Percentiles rank a stretch among this genome's conserved stretches.
These are phyloP conservation scores for Massariosphaeria phaeospora DNA, from an alignment of 495 filamentous ascomycete genomes.

Conservation along the genomic window DNA sequence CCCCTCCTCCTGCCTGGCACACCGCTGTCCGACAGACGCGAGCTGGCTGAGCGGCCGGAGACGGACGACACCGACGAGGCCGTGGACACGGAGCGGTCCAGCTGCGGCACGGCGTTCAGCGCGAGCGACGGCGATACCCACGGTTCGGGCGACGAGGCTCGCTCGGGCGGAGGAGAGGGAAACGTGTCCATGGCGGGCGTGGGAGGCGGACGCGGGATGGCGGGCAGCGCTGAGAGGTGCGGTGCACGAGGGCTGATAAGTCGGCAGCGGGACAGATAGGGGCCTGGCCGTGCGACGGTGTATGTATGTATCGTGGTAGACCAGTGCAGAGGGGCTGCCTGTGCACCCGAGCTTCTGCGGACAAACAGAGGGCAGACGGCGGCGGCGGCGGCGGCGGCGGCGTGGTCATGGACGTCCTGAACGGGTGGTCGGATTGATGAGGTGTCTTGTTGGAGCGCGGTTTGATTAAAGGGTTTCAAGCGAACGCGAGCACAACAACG, in stretches of 20 bases:
- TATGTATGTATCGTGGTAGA: too few species aligned
- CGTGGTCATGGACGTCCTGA: not conserved
- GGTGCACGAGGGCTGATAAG: not conserved
- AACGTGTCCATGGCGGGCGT: constrained; percentile 7
- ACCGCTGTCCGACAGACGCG: constrained; percentile 52
- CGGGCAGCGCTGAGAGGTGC: constrained; percentile 1
- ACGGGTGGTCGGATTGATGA: not conserved
- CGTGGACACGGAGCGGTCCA: constrained; percentile 70
- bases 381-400: not conserved
- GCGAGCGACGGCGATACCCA: constrained; percentile 62
- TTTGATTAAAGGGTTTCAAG: constrained; percentile 20
- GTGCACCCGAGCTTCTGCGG: not conserved
- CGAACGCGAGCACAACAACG: constrained; percentile 22
- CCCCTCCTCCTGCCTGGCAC: constrained; percentile 59
- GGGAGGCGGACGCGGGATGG: not conserved
- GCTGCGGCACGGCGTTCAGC: constrained; percentile 57
- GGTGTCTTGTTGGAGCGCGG: not conserved
- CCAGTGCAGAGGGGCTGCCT: too few species aligned
- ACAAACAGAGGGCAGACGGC: not conserved
- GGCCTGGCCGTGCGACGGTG: too few species aligned
- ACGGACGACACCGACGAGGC: constrained; percentile 66
- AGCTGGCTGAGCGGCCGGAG: constrained; percentile 52
- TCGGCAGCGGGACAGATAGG: too few species aligned
- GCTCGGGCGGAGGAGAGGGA: constrained; percentile 31
- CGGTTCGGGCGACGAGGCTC: constrained; percentile 56